Base-by-base conservation (phyloP, 2,329 filamentous ascomycete genomes). In the Neonectria hederae region DNA sequence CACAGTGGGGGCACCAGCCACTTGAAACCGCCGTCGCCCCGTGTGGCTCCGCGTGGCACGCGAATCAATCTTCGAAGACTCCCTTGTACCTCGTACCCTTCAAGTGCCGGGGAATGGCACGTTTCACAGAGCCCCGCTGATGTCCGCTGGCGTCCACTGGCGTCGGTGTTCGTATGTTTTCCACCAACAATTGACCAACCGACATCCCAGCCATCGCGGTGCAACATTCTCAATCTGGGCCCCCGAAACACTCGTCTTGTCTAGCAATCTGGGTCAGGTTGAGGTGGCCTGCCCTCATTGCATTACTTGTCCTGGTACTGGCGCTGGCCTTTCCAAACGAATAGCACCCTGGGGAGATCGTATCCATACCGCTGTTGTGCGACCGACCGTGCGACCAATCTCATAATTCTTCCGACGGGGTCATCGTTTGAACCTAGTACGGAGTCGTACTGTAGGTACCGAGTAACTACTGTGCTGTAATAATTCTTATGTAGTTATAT, bases 21-120 rank as follows among this genome's bases (percentile, higher is more conserved):
- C 67, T 72, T 72, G 71, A 73, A 72, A 72, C 70, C 70, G 62
- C 70, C 69, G 64, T 56, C 61, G 68, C 62, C 63, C 62, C 54
- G 26, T 21, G n/a, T 51, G 19, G 26, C 30, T 69, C 43, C 46
- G 46, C 43, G 48, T 30, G 46, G 52, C 52, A 32, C 52, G 42
- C 61, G 51, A 59, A 59, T 54, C 61, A 63, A 60, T 52, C 24
- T 21, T 9, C n/a, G 10, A 30, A 17, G 26, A 35, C 54, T 49
- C 26, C 28, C 32, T 26, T n/a, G 22, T 54, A 45, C 21, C 24
- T 35, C n/a, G 19, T 17, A n/a, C 21, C 21, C 28, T 45, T 38
- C 19, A 54, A 54, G 30, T 59, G 49, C 58, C 55, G 59, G 54
- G 55, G 26, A 53, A 22, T 59, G 59, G 51, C 59, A 49, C 54